A percentile compares a stretch with the other conserved stretches of the same genome.
Conservation (phyloP, 345 rosid genomes). For the Populus nigra region DNA sequence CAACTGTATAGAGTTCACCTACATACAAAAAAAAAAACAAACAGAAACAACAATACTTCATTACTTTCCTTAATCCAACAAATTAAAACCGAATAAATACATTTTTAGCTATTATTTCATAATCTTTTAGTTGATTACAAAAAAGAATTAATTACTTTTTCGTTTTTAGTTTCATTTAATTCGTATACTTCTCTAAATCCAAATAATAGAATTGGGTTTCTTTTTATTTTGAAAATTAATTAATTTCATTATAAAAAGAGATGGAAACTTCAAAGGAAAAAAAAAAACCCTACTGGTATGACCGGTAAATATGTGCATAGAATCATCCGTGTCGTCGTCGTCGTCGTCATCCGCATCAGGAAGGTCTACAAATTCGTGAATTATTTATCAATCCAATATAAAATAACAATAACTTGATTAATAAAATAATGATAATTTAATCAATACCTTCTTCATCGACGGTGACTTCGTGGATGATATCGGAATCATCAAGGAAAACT, state of each 20-base stretch:
- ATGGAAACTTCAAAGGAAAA: neutral
- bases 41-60: neutral
- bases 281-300: constrained; percentile 50
- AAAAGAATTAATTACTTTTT: too few species aligned
- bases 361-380: constrained; percentile 47
- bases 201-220: too few species aligned
- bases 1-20: constrained; percentile 78
- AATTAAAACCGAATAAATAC: neutral
- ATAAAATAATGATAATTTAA: neutral
- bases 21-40: constrained; percentile 3
- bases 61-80: neutral
- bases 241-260: neutral
- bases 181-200: too few species aligned
- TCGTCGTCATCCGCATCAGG: constrained; percentile 64
- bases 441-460: constrained; percentile 76
- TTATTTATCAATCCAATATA: neutral
- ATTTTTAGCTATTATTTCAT: neutral
- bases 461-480: constrained; percentile 58
- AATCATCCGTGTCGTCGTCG: constrained; percentile 71
- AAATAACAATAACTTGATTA: neutral
- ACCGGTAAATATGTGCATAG: constrained; percentile 84
- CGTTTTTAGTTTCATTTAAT: too few species aligned
- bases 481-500: constrained; percentile 71
- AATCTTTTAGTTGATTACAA: neutral
- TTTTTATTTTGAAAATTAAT: neutral